Evolutionary conservation across 805 yeast species (phyloP).

Genomic region (Tetrapisispora nanseiensis): DNA sequence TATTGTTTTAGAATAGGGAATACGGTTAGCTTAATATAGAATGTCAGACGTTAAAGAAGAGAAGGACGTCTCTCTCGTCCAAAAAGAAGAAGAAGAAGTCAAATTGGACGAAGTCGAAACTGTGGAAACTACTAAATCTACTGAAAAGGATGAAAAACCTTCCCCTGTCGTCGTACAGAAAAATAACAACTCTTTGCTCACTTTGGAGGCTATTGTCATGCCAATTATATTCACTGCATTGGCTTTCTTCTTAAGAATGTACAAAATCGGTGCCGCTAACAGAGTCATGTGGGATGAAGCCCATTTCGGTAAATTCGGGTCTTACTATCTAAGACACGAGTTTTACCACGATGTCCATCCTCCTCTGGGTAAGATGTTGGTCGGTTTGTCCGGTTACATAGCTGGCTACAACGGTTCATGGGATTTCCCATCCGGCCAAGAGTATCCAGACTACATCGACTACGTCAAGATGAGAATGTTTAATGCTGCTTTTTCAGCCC

Average conservation of each 20-base stretch:
- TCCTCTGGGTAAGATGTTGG: conserved; percentile 73
- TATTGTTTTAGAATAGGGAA: no score
- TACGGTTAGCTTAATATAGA: no score
- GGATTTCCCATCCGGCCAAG: conserved; percentile 59
- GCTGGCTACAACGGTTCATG: conserved; percentile 74
- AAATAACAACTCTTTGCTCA: conserved; percentile 4
- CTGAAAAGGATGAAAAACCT: no score
- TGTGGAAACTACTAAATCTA: neutral
- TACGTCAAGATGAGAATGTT: conserved; percentile 60
- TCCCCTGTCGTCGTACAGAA: no score
- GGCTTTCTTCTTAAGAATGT: conserved; percentile 47
- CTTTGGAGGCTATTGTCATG: conserved; percentile 31
- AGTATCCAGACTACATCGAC: conserved; percentile 53
- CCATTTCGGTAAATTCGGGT: conserved; percentile 81
- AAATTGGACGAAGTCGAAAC: neutral
- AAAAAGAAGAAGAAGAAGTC: neutral
- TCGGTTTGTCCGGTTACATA: conserved; percentile 66
- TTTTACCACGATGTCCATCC: conserved; percentile 85
- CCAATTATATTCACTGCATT: conserved; percentile 37
- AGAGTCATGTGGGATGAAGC: conserved; percentile 85
- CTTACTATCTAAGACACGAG: conserved; percentile 69
- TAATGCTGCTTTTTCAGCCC: conserved; percentile 56
- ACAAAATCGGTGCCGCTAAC: conserved; percentile 45
- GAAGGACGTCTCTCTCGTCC: neutral
- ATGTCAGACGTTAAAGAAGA: neutral